Evolutionary conservation across 805 yeast genomes (phyloP).

Genomic region (Soucietia sequanensis): DNA sequence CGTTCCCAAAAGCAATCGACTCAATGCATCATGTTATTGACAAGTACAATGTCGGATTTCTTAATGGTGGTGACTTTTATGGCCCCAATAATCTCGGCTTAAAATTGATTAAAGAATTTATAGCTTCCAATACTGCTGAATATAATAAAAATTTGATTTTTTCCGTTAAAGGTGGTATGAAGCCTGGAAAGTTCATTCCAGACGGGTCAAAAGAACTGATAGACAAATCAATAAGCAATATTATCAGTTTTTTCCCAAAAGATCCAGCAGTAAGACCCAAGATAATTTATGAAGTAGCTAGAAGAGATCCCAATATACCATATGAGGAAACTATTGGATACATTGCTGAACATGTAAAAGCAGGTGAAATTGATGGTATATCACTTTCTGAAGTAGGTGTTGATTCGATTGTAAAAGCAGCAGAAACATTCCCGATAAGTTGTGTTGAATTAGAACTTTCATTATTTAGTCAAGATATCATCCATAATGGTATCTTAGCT

Average conservation of each 20-base stretch:
- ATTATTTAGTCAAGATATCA: conserved; percentile 60
- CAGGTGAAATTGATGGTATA: conserved; percentile 66
- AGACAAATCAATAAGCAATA: conserved; percentile 45
- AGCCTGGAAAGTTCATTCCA: conserved; percentile 43
- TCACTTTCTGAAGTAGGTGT: conserved; percentile 75
- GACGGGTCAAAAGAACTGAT: conserved; percentile 52
- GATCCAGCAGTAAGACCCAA: conserved; percentile 30
- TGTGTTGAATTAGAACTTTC: conserved; percentile 82
- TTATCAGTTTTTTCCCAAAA: conserved; percentile 27
- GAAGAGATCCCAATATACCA: conserved; percentile 61
- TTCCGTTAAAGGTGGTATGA: conserved; percentile 67
- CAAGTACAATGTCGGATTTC: conserved; percentile 45
- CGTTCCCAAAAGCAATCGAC: conserved; percentile 52
- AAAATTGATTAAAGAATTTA: conserved; percentile 54
- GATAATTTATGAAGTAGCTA: conserved; percentile 64
- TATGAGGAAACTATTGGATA: conserved; percentile 58
- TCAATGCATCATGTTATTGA: conserved; percentile 45
- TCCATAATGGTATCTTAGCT: conserved; percentile 61
- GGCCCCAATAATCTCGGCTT: conserved; percentile 56
- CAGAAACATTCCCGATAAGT: conserved; percentile 53
- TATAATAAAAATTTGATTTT: conserved; percentile 53
- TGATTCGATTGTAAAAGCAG: conserved; percentile 59
- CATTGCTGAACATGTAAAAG: conserved; percentile 56
- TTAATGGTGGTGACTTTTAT: conserved; percentile 81
- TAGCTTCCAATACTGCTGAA: conserved; percentile 50